Evolutionary conservation across 2,329 filamentous ascomycete species (phyloP), one percentile per base, ranked within the genome.

Genomic region (Phyllosticta citrichinensis): DNA sequence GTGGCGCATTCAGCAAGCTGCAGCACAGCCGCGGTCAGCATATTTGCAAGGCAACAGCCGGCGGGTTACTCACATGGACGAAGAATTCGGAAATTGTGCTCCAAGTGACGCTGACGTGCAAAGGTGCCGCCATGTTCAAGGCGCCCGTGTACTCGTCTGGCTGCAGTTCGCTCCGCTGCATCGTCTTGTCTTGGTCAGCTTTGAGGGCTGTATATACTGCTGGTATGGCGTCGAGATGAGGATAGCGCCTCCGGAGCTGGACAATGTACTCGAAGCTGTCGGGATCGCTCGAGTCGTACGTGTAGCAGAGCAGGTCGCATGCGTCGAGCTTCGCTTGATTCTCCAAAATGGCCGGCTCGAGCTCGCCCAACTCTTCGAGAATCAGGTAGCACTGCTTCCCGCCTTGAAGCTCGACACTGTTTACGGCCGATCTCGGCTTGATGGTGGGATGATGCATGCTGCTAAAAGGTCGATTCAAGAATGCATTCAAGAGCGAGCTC

Each of bases 301-400:
- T 87, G 75, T 96, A 97, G 75, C 93, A 96, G 54, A 99, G 83
- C 24, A 99, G 81, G 73, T 99, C 94, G 74, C 93, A 97, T 5
- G 91, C 87, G 68, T 96, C 91, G 14, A 99, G 81, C 74, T 95
- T 96, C 53, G 86, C 83, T 69, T 87, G 86, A 70, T 99, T 99
- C 61, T 97, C 94, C 2, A 99, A 79, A 60, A 97, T 91, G 12
- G 94, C 94, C 0, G 91, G 88, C 73, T 97, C 94, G n/a, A 96
- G 80, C 74, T 97, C 91, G 35, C 94, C 94, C 0, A 97, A 86
- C 74, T 99, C 94, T 69, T 96, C 90, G 24, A 97, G 80, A 62
- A 99, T 97, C 35, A 99, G 81, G 71, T 99, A 97, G 73, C 92
- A 96, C 75, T 99, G 94, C 73, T 96, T 96, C 57, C 94, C 94